phyloP scores from a whole-genome alignment of 2,329 filamentous ascomycete species.

The Coccinonectria pachysandricola region DNA sequence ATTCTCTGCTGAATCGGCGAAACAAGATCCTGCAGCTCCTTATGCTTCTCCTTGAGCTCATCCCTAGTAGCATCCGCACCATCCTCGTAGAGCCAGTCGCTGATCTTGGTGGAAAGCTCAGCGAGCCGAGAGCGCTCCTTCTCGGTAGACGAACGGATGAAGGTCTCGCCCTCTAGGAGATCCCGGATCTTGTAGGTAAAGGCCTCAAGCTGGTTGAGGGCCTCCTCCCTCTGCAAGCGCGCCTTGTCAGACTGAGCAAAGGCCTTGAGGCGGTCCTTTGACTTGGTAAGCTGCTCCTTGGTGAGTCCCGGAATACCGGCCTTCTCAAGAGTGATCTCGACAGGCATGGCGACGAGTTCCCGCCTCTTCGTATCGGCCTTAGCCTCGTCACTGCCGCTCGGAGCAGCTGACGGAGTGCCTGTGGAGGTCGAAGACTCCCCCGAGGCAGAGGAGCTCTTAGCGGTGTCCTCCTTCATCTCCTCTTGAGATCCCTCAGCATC shows the following conservation, averaged over 20 bases:
- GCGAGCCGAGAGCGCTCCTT: slow-evolving; percentile 58
- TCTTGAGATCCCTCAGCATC: slow-evolving; percentile 28
- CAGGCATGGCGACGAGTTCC: slow-evolving; percentile 44
- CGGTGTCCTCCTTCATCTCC: slow-evolving; percentile 31
- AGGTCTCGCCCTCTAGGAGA: slow-evolving; percentile 66
- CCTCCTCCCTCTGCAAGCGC: slow-evolving; percentile 69
- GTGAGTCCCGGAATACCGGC: slow-evolving; percentile 39
- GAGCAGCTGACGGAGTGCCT: slow-evolving; percentile 30
- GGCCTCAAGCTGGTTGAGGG: slow-evolving; percentile 83
- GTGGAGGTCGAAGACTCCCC: slow-evolving; percentile 19
- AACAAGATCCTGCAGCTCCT: slow-evolving; percentile 67
- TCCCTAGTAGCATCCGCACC: slow-evolving; percentile 66
- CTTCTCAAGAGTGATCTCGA: slow-evolving; percentile 40
- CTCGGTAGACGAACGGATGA: slow-evolving; percentile 60
- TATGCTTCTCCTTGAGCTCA: slow-evolving; percentile 65
- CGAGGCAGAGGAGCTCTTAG: slow-evolving; percentile 18
- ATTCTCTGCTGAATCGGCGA: slow-evolving; percentile 66
- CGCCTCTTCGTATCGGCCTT: slow-evolving; percentile 49
- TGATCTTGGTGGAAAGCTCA: slow-evolving; percentile 55
- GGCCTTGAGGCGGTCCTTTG: slow-evolving; percentile 64
- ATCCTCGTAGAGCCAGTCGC: slow-evolving; percentile 87
- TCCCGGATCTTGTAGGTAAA: slow-evolving; percentile 87
- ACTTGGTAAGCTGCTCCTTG: slow-evolving; percentile 36
- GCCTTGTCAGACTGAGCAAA: slow-evolving; percentile 81
- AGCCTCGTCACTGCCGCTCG: slow-evolving; percentile 33